Evolutionary conservation across 83 land plant species (phyloP), one percentile per base, ranked within the genome.

Genomic region (Picea abies): DNA sequence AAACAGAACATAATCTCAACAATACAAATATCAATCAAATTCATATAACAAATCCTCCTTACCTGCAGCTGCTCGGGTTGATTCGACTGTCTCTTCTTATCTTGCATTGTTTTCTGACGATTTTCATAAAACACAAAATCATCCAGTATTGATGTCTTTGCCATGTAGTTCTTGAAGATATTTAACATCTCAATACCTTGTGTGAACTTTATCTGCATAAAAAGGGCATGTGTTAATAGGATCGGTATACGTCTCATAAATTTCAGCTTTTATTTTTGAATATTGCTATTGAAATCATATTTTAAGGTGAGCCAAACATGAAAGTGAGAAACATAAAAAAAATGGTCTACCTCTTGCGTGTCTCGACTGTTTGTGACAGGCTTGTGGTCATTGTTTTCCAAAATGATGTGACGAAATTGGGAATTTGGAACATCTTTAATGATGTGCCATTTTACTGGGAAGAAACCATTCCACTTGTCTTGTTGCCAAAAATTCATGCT

Each of bases 401-500:
- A 86, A 66, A 90, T 90, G 20, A 93, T 88, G 56, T 92, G 94
- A 14, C 96, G 90, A 37, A 93, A 89, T n/a, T 90, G 89, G n/a
- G 89, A 82, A 70, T 93, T 93, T 8, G 96, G 91, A 52, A 93
- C 85, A 83, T 93, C 96, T 83, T 93, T 91, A 23, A 91, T 86
- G 37, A 89, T 85, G 83, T 91, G 95, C 95, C 93, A 93, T 83
- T 84, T 90, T 16, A 93, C 91, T 0, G 91, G 83, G 32, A 93
- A 93, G 63, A 56, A 89, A 12, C 94, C 94, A 89, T 84, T 91
- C 96, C 96, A 93, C 86, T 91, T 93, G 76, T 90, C 92, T 76
- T 93, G 96, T 82, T 93, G 94, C 96, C 96, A 93, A 77, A 86
- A 93, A 26, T 87, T 92, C 88, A 91, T 89, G 60, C 82, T 93